Conservation (phyloP, 1,284 basidiomycete species). For the Anthracocystis walkeri region DNA sequence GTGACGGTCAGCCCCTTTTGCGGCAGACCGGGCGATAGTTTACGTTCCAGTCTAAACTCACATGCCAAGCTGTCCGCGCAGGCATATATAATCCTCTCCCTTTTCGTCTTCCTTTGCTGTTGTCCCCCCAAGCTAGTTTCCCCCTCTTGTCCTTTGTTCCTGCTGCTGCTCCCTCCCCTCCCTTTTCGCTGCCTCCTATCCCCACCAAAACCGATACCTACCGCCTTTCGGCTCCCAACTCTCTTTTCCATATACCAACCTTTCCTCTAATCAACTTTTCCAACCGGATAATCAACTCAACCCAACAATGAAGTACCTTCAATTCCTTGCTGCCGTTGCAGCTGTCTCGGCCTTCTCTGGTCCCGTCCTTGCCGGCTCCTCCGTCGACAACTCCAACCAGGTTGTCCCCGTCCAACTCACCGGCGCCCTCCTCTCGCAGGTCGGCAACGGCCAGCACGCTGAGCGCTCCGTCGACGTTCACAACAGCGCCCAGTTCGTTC, state of each 20-base stretch:
- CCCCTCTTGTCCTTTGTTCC: constrained; percentile 19
- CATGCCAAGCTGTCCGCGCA: constrained; percentile 6
- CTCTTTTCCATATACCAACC: constrained; percentile 19
- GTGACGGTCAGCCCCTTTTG: background rate
- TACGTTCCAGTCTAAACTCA: constrained; percentile 21
- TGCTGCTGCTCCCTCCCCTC: constrained; percentile 43
- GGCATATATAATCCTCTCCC: constrained; percentile 32
- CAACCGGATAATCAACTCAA: constrained; percentile 8
- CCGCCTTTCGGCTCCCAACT: constrained; percentile 19
- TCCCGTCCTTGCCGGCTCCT: constrained; percentile 35
- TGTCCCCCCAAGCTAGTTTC: constrained; percentile 48
- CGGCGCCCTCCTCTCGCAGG: constrained; percentile 35
- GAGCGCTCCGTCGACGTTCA: constrained; percentile 39
- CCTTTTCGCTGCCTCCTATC: constrained; percentile 18
- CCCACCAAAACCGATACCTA: constrained; percentile 16
- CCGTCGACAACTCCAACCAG: constrained; percentile 46
- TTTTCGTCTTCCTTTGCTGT: constrained; percentile 4
- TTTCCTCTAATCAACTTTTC: constrained; percentile 13
- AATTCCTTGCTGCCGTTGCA: constrained; percentile 53
- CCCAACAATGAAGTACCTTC: constrained; percentile 52
- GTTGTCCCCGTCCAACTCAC: constrained; percentile 47
- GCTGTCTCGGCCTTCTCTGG: constrained; percentile 50
- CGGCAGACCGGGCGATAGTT: background rate
- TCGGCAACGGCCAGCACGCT: constrained; percentile 42
- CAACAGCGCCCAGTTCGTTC: constrained; percentile 41